Evolutionary conservation across 2,329 filamentous ascomycete genomes (phyloP).

Genomic region (Colletotrichum sp.): DNA sequence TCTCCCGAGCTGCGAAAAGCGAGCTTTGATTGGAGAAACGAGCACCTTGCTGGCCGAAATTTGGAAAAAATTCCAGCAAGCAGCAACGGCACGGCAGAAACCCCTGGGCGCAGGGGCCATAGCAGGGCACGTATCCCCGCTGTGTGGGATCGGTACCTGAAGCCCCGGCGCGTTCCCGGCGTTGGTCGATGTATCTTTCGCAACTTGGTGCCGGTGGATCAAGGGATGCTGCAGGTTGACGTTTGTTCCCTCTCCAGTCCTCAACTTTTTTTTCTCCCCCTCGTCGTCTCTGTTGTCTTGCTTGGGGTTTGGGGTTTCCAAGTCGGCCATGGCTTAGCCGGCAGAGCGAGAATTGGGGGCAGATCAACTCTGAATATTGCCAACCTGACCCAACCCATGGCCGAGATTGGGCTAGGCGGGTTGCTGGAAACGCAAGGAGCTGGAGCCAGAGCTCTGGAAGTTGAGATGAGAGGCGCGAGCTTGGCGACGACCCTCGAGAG

Average conservation of each 20-base stretch:
- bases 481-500: background rate
- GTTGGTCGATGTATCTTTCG: background rate
- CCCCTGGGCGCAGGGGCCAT: background rate
- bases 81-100: background rate
- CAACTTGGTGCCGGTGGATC: background rate
- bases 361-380: background rate
- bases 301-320: background rate
- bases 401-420: background rate
- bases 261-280: background rate
- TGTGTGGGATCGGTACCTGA: background rate
- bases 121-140: background rate
- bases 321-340: background rate
- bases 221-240: background rate
- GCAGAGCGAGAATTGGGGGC: background rate
- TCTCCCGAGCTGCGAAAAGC: background rate
- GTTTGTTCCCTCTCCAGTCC: constrained; percentile 4
- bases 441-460: background rate
- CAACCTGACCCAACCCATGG: background rate
- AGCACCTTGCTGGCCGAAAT: background rate
- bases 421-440: background rate
- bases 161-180: background rate
- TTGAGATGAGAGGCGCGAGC: background rate
- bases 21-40: background rate
- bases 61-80: constrained; percentile 2
- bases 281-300: background rate